phyloP scores from a whole-genome alignment of 805 yeast genomes.

The Wickerhamiella lipophila region DNA sequence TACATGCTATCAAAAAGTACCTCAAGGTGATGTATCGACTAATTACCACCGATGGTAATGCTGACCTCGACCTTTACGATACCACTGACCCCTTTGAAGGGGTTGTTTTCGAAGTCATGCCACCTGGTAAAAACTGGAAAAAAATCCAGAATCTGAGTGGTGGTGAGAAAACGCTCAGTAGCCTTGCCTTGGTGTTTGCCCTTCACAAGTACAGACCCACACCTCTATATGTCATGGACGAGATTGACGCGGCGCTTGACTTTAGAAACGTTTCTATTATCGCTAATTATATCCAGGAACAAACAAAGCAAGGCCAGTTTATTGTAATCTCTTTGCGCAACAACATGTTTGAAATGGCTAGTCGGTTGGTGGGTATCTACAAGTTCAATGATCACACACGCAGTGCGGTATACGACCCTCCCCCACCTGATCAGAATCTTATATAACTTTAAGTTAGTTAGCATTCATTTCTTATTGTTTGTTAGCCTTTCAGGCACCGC shows the following conservation, averaged over 20 bases:
- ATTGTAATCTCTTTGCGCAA: conserved; percentile 89
- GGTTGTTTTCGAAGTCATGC: conserved; percentile 93
- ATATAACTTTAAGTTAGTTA: neutral
- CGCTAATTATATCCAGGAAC: conserved; percentile 89
- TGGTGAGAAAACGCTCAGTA: conserved; percentile 92
- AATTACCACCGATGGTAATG: conserved; percentile 99
- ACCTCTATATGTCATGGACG: conserved; percentile 97
- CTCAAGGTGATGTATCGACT: conserved; percentile 94
- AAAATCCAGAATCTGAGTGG: conserved; percentile 91
- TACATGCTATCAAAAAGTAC: conserved; percentile 70
- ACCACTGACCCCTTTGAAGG: conserved; percentile 98
- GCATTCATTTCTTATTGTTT: neutral
- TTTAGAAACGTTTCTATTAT: conserved; percentile 94
- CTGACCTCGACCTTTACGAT: conserved; percentile 90
- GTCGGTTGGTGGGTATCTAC: conserved; percentile 88
- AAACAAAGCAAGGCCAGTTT: conserved; percentile 93
- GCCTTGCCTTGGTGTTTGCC: conserved; percentile 91
- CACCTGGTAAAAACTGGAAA: conserved; percentile 96
- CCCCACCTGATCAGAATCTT: neutral
- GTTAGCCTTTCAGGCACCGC: too few species aligned
- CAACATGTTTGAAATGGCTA: conserved; percentile 95
- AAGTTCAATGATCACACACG: conserved; percentile 83
- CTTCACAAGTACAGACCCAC: conserved; percentile 93
- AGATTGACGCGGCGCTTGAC: conserved; percentile 96
- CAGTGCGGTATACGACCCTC: conserved; percentile 46